A percentile compares a stretch with the other conserved stretches of the same genome.
These are phyloP conservation scores for Diplodia mutila DNA, from an alignment of 2,329 filamentous ascomycete species.

Conservation along the genomic window DNA sequence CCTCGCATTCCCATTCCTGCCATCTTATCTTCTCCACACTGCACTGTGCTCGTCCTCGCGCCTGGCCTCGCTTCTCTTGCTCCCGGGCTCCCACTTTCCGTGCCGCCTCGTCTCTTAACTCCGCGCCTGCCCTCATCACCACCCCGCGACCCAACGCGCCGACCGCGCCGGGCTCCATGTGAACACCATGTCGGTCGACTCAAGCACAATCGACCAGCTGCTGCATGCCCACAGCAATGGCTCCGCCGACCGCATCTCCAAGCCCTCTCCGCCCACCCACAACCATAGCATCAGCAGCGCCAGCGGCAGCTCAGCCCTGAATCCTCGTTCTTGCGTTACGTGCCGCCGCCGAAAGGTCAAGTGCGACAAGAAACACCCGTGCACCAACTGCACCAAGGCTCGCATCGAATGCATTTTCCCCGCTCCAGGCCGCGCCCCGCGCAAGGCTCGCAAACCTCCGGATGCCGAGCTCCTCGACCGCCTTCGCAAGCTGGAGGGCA, in stretches of 20 bases:
- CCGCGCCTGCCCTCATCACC: neutral
- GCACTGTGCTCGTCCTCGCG: too few species aligned
- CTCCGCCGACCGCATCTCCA: slow-evolving; percentile 15
- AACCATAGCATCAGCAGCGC: slow-evolving; percentile 21
- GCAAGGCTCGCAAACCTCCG: slow-evolving; percentile 68
- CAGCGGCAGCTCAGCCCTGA: slow-evolving; percentile 31
- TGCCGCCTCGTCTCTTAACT: neutral
- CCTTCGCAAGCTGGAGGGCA: slow-evolving; percentile 72
- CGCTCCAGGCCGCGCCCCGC: slow-evolving; percentile 71
- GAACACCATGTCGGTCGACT: slow-evolving; percentile 16
- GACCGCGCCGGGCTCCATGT: neutral
- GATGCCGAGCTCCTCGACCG: slow-evolving; percentile 75
- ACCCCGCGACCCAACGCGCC: too few species aligned
- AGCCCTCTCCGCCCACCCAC: slow-evolving; percentile 17
- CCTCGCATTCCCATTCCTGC: neutral
- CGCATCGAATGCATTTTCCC: slow-evolving; percentile 75
- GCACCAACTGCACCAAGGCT: slow-evolving; percentile 73
- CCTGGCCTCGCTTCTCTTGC: neutral
- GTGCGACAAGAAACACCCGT: slow-evolving; percentile 78
- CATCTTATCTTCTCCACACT: neutral
- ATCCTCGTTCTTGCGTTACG: slow-evolving; percentile 54
- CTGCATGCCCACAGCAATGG: slow-evolving; percentile 25
- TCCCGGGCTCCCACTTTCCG: neutral
- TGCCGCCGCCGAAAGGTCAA: slow-evolving; percentile 68
- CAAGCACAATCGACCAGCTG: slow-evolving; percentile 7